These are phyloP conservation scores for Fusarium cyanostomum DNA, from an alignment of 2,329 filamentous ascomycete genomes.

Conservation along the genomic window DNA sequence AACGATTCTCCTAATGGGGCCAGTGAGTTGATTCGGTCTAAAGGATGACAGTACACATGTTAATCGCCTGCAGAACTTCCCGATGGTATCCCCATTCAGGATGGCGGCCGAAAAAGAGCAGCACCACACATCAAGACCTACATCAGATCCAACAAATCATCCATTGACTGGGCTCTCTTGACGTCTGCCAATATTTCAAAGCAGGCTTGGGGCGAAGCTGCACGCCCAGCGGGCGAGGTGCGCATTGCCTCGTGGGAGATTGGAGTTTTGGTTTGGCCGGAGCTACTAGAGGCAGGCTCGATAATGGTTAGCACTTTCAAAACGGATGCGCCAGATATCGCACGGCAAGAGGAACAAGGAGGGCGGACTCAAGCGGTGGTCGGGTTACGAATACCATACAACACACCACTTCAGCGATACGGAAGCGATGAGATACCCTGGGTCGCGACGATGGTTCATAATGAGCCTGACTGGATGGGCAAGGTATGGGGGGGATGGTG, in stretches of 20 bases:
- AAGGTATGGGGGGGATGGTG: constrained; percentile 47
- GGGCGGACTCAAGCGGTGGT: constrained; percentile 56
- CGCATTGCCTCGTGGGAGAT: constrained; percentile 84
- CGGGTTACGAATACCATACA: constrained; percentile 84
- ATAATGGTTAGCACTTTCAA: constrained; percentile 76
- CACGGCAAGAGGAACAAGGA: constrained; percentile 29
- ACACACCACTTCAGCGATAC: constrained; percentile 77
- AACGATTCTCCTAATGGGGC: constrained; percentile 60
- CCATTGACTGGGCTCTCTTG: constrained; percentile 84
- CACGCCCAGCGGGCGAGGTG: constrained; percentile 66
- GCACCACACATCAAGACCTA: constrained; percentile 94
- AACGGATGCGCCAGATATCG: constrained; percentile 60
- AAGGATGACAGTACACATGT: background rate
- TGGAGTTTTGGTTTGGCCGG: constrained; percentile 85
- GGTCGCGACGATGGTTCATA: constrained; percentile 72
- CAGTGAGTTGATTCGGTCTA: constrained; percentile 33
- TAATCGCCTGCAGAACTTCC: constrained; percentile 39
- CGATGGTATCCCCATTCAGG: constrained; percentile 40
- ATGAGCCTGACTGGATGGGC: constrained; percentile 69
- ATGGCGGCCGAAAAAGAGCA: constrained; percentile 72
- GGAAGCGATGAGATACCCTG: constrained; percentile 73
- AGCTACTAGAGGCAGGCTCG: constrained; percentile 57
- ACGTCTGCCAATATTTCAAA: constrained; percentile 93
- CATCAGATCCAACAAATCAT: constrained; percentile 67
- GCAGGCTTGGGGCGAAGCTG: constrained; percentile 83